Percentiles rank a stretch among this genome's conserved stretches.
These are phyloP conservation scores for Heteromeles arbutifolia DNA, from an alignment of 306 rosid species.

Conservation along the genomic window DNA sequence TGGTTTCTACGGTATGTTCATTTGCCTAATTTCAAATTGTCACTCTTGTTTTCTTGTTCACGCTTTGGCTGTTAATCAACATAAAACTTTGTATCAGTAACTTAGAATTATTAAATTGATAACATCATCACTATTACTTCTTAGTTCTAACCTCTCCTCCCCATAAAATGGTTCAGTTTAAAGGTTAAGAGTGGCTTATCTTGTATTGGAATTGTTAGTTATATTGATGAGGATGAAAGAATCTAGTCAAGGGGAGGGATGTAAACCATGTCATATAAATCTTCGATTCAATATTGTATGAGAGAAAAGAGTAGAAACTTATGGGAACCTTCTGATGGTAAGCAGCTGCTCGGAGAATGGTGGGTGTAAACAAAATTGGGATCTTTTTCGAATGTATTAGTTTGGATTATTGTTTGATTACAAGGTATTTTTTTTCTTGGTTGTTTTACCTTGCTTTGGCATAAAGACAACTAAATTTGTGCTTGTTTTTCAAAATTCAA, in stretches of 20 bases:
- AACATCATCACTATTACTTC: background rate
- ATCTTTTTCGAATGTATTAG: background rate
- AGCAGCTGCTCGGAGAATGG: constrained; percentile 1
- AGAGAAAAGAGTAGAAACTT: constrained; percentile 8
- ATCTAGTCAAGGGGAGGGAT: constrained; percentile 7
- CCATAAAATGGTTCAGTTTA: background rate
- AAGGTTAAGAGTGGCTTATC: background rate
- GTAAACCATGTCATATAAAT: background rate
- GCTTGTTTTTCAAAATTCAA: background rate
- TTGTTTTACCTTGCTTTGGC: background rate
- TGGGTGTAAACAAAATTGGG: background rate
- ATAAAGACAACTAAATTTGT: background rate
- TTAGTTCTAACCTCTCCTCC: background rate
- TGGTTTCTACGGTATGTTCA: constrained; percentile 84
- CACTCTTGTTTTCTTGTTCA: constrained; percentile 7
- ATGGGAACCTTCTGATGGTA: constrained; percentile 11
- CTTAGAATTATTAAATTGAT: constrained; percentile 10
- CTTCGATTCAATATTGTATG: background rate
- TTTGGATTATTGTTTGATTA: background rate
- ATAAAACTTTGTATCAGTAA: background rate
- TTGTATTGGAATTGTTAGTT: constrained; percentile 8
- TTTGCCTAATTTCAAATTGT: constrained; percentile 16
- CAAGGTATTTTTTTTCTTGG: background rate
- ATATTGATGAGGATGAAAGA: constrained; percentile 5
- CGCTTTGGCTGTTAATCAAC: background rate